Evolutionary conservation across 371 early-diverging fungal species (phyloP).

Genomic region (Mucor mucedo): DNA sequence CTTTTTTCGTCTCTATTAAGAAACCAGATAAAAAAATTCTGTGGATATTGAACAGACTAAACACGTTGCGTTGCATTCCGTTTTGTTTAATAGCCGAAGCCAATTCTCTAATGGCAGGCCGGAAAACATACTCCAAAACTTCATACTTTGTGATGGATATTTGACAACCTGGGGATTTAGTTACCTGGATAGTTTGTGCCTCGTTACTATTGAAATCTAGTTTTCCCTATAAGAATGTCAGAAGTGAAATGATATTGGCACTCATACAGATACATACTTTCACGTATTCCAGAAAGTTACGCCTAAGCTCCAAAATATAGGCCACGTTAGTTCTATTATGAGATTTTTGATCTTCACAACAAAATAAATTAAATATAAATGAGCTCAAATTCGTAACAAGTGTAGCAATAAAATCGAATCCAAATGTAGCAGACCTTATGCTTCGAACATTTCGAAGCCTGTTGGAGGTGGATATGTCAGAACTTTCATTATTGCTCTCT

Average conservation of each 20-base stretch:
- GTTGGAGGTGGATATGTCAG: no score
- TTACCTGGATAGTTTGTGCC: conserved; percentile 1
- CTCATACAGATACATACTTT: not conserved
- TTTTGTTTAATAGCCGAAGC: conserved; percentile 1
- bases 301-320: not conserved
- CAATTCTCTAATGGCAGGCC: conserved; percentile 6
- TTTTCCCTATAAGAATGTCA: not conserved
- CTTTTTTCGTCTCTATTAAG: no score
- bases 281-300: not conserved
- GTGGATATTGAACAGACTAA: not conserved
- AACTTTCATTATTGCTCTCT: no score
- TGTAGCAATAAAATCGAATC: conserved; percentile 10
- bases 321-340: not conserved
- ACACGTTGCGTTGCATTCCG: conserved; percentile 1
- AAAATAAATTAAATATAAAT: not conserved
- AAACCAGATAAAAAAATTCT: no score
- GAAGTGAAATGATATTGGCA: not conserved
- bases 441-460: conserved; percentile 15
- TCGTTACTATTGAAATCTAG: conserved; percentile 3
- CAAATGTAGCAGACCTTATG: no score
- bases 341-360: not conserved
- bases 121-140: conserved; percentile 11
- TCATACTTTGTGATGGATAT: conserved; percentile 8
- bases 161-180: not conserved
- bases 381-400: not conserved